phyloP scores from a whole-genome alignment of 106 monocot genomes.

The Dioscorea dumetorum region DNA sequence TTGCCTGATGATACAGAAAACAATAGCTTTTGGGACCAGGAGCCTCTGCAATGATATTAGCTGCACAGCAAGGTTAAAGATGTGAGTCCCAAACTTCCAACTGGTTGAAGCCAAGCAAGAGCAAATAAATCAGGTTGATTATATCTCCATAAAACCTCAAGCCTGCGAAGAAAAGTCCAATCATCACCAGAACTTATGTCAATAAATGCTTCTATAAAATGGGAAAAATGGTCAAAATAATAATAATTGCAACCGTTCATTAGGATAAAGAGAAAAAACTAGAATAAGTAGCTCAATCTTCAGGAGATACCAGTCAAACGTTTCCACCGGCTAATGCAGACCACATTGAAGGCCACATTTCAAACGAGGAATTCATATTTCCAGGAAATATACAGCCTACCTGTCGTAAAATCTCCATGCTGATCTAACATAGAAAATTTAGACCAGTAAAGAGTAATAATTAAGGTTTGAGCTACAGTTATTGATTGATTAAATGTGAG shows the following conservation, averaged over 20 bases:
- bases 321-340: neutral
- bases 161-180: conserved; percentile 48
- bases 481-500: too few species aligned
- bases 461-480: too few species aligned
- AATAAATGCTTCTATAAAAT: conserved; percentile 15
- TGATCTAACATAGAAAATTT: too few species aligned
- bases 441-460: too few species aligned
- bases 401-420: too few species aligned
- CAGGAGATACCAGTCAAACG: neutral
- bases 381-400: neutral
- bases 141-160: conserved; percentile 57
- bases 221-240: neutral
- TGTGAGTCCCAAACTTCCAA: conserved; percentile 74
- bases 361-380: neutral
- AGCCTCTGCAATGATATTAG: conserved; percentile 67
- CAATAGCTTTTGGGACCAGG: conserved; percentile 5
- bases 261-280: neutral
- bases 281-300: neutral
- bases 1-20: conserved; percentile 1
- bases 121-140: conserved; percentile 58
- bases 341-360: neutral
- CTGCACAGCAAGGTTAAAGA: conserved; percentile 66
- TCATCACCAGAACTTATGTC: conserved; percentile 21
- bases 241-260: neutral
- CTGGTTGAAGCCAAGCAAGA: conserved; percentile 55